A percentile compares a stretch with the other conserved stretches of the same genome.
phyloP scores from a whole-genome alignment of 2,329 filamentous ascomycete species.

The Fonsecaea pedrosoi region DNA sequence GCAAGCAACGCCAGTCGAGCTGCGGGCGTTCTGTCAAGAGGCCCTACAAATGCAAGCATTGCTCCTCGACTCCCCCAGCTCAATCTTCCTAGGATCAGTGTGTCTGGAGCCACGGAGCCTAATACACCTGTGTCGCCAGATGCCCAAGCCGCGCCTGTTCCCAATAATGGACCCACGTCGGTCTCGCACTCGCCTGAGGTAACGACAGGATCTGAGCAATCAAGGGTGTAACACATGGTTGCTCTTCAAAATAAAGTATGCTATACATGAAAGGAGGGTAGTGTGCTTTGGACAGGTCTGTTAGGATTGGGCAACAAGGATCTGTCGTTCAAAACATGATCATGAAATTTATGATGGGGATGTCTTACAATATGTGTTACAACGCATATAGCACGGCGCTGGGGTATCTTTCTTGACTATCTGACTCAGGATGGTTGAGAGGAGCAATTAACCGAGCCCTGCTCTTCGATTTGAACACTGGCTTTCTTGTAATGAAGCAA shows the following conservation, averaged over 20 bases:
- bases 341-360: constrained; percentile 14
- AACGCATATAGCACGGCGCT: constrained; percentile 23
- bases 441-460: not conserved
- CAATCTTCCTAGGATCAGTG: constrained; percentile 39
- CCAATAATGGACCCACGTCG: constrained; percentile 6
- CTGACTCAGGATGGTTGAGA: not conserved
- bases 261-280: not conserved
- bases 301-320: not conserved
- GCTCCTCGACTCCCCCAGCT: constrained; percentile 35
- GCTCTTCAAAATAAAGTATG: not conserved
- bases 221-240: not conserved
- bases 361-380: not conserved
- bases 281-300: not conserved
- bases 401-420: not conserved
- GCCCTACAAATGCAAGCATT: constrained; percentile 22
- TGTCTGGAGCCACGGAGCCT: constrained; percentile 39
- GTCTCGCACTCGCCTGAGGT: constrained; percentile 12
- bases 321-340: not conserved
- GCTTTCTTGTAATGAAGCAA: not conserved
- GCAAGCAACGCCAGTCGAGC: constrained; percentile 32
- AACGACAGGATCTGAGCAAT: not conserved
- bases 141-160: not conserved
- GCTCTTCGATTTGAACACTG: not conserved
- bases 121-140: constrained; percentile 34
- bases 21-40: constrained; percentile 25